Evolutionary conservation across 352 stramenopile genomes (phyloP).

Genomic region (Phytopythium vexans): DNA sequence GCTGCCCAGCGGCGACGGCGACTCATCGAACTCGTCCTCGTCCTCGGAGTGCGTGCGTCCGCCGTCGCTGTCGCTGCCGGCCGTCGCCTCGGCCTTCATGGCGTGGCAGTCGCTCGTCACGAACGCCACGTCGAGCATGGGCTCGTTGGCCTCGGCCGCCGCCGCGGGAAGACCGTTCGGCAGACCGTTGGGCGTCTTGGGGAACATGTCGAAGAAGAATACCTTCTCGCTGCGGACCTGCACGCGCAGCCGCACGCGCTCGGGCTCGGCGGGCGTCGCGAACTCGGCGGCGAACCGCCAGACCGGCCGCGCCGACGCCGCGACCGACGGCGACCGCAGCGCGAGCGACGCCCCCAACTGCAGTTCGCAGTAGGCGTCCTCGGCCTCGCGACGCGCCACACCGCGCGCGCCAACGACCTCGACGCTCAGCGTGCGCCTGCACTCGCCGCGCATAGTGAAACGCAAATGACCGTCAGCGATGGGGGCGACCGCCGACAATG

Average conservation of each 20-base stretch:
- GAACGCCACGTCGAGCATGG: not conserved
- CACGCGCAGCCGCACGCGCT: constrained; percentile 25
- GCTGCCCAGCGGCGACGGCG: not conserved
- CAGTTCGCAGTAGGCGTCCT: constrained; percentile 73
- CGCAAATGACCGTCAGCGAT: too few species aligned
- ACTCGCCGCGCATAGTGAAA: constrained; percentile 9
- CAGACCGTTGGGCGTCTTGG: constrained; percentile 12
- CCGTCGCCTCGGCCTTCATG: constrained; percentile 12
- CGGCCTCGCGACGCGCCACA: constrained; percentile 49
- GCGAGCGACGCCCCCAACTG: constrained; percentile 21
- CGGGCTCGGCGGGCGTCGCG: constrained; percentile 14
- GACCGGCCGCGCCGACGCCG: constrained; percentile 24
- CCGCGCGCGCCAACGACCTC: constrained; percentile 72
- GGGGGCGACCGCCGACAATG: too few species aligned
- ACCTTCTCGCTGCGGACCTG: constrained; percentile 72
- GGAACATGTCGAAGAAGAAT: constrained; percentile 88
- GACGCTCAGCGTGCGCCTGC: constrained; percentile 50
- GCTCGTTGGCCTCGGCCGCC: not conserved
- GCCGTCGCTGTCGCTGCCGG: constrained; percentile 45
- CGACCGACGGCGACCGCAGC: constrained; percentile 29
- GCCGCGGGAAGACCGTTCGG: constrained; percentile 2
- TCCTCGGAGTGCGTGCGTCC: constrained; percentile 44
- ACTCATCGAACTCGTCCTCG: constrained; percentile 15
- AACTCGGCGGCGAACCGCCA: constrained; percentile 53
- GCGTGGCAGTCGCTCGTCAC: not conserved